Conservation (phyloP, 2,329 filamentous ascomycete species). For the Diaporthe vexans region DNA sequence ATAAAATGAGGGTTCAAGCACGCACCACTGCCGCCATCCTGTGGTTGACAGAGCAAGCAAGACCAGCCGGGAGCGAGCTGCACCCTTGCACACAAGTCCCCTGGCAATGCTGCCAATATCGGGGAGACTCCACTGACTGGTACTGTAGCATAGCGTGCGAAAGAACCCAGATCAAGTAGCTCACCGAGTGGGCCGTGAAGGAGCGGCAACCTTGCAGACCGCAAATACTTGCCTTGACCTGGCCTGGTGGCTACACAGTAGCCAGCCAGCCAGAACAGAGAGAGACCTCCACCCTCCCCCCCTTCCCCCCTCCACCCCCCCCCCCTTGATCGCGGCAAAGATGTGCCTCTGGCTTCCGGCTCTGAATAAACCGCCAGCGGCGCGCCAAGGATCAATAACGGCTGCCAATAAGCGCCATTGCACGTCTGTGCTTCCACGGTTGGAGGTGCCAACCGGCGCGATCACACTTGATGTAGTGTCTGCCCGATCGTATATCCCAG, state of each 20-base stretch:
- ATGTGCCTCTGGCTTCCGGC: not conserved
- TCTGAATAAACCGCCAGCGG: constrained; percentile 1
- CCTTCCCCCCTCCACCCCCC: not conserved
- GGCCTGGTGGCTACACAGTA: not conserved
- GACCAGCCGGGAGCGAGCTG: not conserved
- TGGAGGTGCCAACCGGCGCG: constrained; percentile 18
- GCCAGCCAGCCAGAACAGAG: not conserved
- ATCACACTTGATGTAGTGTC: constrained; percentile 9
- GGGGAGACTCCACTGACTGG: not conserved
- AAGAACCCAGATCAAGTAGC: constrained; percentile 16
- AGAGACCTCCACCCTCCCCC: not conserved
- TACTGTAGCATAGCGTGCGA: constrained; percentile 15
- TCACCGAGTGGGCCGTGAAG: constrained; percentile 25
- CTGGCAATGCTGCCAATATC: constrained; percentile 13
- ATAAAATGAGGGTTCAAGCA: constrained; percentile 24
- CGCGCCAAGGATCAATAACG: constrained; percentile 20
- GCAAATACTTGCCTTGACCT: not conserved
- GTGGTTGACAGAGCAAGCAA: not conserved
- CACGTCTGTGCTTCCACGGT: constrained; percentile 23
- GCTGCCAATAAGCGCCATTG: constrained; percentile 28
- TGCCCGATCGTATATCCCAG: constrained; percentile 18
- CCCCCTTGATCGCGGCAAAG: not conserved
- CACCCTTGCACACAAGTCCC: not conserved
- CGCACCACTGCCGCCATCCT: not conserved
- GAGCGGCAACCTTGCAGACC: constrained; percentile 20